A percentile compares a stretch with the other conserved stretches of the same genome.
Evolutionary conservation across 768 basidiomycete species (phyloP).

Genomic region (Mycena kentingensis): DNA sequence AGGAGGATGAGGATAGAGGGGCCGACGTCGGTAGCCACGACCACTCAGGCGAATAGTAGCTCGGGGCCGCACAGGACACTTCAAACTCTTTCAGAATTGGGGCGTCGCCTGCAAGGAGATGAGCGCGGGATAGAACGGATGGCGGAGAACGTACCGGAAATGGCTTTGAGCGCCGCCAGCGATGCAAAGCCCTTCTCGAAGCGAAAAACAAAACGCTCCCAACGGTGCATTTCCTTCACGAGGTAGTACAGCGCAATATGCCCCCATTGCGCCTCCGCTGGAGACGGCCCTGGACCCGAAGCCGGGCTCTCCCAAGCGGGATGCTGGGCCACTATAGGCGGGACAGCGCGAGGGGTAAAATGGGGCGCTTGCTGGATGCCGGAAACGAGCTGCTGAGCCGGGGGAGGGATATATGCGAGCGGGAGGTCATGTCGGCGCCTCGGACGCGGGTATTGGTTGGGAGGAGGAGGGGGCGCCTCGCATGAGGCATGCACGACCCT

Average conservation of each 20-base stretch:
- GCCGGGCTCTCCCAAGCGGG: conserved; percentile 34
- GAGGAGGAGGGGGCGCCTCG: conserved; percentile 25
- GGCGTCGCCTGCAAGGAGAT: conserved; percentile 56
- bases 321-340: conserved; percentile 51
- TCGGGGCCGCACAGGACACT: conserved; percentile 69
- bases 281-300: conserved; percentile 31
- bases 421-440: conserved; percentile 33
- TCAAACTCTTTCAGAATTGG: conserved; percentile 77
- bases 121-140: conserved; percentile 5
- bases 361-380: conserved; percentile 36
- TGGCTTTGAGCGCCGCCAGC: conserved; percentile 70
- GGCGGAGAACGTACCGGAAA: conserved; percentile 54
- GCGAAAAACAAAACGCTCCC: conserved; percentile 79
- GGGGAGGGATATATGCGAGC: conserved; percentile 37
- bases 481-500: conserved; percentile 45
- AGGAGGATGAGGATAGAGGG: not conserved
- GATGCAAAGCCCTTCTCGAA: conserved; percentile 79
- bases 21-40: conserved; percentile 62
- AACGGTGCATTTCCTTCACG: conserved; percentile 78
- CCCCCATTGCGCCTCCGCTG: conserved; percentile 71
- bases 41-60: conserved; percentile 63
- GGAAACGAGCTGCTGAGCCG: conserved; percentile 30
- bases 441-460: conserved; percentile 29
- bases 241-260: conserved; percentile 80
- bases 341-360: conserved; percentile 40